Conservation (phyloP, 805 yeast genomes). For the Zygosaccharomyces pseudorouxii region DNA sequence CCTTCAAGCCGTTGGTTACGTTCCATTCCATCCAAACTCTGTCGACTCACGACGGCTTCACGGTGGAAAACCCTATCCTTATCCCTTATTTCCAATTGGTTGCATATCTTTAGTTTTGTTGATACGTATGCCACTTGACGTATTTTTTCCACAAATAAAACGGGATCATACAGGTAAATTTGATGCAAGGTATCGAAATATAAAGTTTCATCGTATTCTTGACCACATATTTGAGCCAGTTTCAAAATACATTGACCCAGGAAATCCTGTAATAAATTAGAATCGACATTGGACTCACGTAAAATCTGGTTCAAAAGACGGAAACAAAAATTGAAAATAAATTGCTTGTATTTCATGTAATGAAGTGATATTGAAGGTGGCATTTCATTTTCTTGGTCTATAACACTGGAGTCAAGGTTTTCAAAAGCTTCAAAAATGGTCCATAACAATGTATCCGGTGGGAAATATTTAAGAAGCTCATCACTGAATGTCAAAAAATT, state of each 20-base stretch:
- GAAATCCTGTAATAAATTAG: neutral
- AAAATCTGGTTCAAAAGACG: slow-evolving; percentile 9
- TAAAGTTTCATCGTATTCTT: slow-evolving; percentile 25
- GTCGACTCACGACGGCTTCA: slow-evolving; percentile 7
- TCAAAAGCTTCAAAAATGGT: slow-evolving; percentile 18
- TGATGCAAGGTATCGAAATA: slow-evolving; percentile 23
- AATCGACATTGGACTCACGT: slow-evolving; percentile 4
- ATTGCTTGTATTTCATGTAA: slow-evolving; percentile 30
- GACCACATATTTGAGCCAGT: slow-evolving; percentile 27
- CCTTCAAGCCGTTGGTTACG: neutral
- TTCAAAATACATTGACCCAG: slow-evolving; percentile 2
- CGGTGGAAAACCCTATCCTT: slow-evolving; percentile 17
- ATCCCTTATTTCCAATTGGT: slow-evolving; percentile 27
- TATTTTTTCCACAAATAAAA: slow-evolving; percentile 14
- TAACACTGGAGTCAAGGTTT: slow-evolving; percentile 27
- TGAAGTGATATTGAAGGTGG: slow-evolving; percentile 19
- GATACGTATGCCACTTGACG: slow-evolving; percentile 21
- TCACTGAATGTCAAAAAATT: slow-evolving; percentile 21
- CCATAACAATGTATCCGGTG: slow-evolving; percentile 8
- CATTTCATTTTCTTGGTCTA: slow-evolving; percentile 13
- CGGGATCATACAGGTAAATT: slow-evolving; percentile 14
- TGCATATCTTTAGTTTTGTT: slow-evolving; percentile 26
- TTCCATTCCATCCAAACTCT: neutral
- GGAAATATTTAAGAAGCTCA: slow-evolving; percentile 3
- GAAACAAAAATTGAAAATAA: slow-evolving; percentile 27